phyloP scores from a whole-genome alignment of 106 monocot genomes.

The Acorus calamus region DNA sequence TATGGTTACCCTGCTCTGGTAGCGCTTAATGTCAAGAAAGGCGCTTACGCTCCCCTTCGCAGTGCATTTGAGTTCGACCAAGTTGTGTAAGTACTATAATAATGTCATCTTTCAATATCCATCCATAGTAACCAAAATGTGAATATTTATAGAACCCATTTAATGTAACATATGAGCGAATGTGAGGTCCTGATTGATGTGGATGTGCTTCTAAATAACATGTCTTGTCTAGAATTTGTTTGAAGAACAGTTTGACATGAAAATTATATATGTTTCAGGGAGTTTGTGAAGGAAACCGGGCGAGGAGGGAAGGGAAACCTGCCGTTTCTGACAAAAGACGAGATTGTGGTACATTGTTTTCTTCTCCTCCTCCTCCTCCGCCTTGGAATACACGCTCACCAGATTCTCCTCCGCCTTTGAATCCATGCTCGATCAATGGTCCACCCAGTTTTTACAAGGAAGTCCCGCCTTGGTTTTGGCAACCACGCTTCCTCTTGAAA shows the following conservation, averaged over 20 bases:
- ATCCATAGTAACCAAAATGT: no score
- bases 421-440: background rate
- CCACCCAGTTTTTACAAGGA: background rate
- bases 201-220: no score
- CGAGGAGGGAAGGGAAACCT: constrained; percentile 94
- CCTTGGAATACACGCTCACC: background rate
- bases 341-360: constrained; percentile 16
- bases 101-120: no score
- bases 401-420: no score
- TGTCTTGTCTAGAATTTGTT: background rate
- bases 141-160: no score
- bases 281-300: constrained; percentile 94
- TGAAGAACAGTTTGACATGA: background rate
- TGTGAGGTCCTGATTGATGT: no score
- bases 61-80: constrained; percentile 85
- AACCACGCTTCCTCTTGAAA: background rate
- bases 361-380: background rate
- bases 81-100: constrained; percentile 36
- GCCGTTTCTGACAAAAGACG: constrained; percentile 39
- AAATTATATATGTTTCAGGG: constrained; percentile 31
- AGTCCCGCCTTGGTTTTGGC: background rate
- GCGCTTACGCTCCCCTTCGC: constrained; percentile 72
- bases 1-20: constrained; percentile 98
- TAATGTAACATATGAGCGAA: no score
- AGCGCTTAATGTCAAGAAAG: constrained; percentile 87